Percentiles rank a stretch among this genome's conserved stretches.
Conservation (phyloP, 768 basidiomycete genomes). For the Amanita phalloides region DNA sequence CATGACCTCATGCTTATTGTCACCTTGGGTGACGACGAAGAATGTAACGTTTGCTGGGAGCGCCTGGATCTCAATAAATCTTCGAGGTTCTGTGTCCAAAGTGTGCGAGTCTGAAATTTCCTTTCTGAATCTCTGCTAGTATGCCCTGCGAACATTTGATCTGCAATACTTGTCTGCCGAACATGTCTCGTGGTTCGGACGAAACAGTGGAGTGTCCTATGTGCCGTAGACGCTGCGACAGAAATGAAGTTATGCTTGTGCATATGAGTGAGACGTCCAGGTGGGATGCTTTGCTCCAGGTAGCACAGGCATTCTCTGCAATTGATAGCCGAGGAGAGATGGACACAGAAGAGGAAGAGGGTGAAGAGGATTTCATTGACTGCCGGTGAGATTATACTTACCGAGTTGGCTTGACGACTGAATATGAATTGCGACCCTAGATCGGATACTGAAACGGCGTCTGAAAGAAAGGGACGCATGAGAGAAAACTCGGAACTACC, state of each 20-base stretch:
- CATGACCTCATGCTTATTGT: slow-evolving; percentile 24
- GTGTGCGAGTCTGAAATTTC: background rate
- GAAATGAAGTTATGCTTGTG: slow-evolving; percentile 24
- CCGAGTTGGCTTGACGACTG: background rate
- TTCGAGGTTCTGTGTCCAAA: slow-evolving; percentile 19
- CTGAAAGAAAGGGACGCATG: background rate
- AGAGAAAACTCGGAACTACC: background rate
- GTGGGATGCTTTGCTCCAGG: slow-evolving; percentile 31
- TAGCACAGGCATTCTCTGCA: slow-evolving; percentile 27
- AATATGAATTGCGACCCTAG: slow-evolving; percentile 4
- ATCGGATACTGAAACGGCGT: slow-evolving; percentile 3
- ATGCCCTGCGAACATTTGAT: slow-evolving; percentile 32
- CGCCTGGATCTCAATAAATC: slow-evolving; percentile 19
- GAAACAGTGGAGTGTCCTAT: slow-evolving; percentile 25
- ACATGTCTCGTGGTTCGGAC: slow-evolving; percentile 17
- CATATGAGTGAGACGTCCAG: slow-evolving; percentile 27
- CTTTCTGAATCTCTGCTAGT: slow-evolving; percentile 13
- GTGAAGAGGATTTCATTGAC: slow-evolving; percentile 23
- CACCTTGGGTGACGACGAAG: slow-evolving; percentile 24
- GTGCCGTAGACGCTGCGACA: slow-evolving; percentile 18
- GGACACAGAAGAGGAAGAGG: slow-evolving; percentile 32
- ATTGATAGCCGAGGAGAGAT: slow-evolving; percentile 24
- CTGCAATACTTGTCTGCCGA: slow-evolving; percentile 26
- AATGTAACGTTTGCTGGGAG: slow-evolving; percentile 29
- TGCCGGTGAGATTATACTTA: slow-evolving; percentile 11